These are phyloP conservation scores for Halenospora varia DNA, from an alignment of 495 filamentous ascomycete genomes.

Conservation along the genomic window DNA sequence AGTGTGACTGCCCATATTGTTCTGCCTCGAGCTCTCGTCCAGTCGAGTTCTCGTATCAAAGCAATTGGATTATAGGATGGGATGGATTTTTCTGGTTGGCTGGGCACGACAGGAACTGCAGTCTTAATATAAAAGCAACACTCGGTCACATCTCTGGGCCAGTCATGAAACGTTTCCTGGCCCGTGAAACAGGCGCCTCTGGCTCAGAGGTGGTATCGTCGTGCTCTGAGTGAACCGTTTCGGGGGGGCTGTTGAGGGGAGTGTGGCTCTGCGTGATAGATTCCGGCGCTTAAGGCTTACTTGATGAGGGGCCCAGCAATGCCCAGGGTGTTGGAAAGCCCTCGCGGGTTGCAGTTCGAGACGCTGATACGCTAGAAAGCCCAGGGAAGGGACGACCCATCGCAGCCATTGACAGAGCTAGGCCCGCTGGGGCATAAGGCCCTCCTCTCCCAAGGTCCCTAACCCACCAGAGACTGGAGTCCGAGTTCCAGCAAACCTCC, in stretches of 20 bases:
- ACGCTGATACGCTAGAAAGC: too few species aligned
- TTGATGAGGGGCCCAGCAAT: not conserved
- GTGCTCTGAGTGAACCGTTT: not conserved
- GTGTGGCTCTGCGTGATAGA: not conserved
- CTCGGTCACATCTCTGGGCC: slow-evolving; percentile 15
- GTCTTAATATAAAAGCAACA: slow-evolving; percentile 7
- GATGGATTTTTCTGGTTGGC: not conserved
- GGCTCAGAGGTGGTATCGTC: not conserved
- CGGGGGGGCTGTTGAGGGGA: not conserved
- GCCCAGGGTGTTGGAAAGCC: too few species aligned
- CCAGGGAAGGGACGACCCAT: too few species aligned
- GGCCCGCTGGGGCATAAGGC: not conserved
- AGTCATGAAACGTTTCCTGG: slow-evolving; percentile 16
- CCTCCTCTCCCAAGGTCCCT: not conserved
- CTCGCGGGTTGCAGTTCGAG: too few species aligned
- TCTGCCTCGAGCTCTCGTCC: too few species aligned
- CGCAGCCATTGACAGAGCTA: too few species aligned
- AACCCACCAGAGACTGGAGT: not conserved
- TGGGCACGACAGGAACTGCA: not conserved
- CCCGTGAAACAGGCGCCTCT: slow-evolving; percentile 23
- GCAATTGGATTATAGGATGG: not conserved
- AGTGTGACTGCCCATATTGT: too few species aligned
- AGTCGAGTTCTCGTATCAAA: too few species aligned
- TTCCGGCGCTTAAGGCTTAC: not conserved
- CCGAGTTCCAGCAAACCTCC: slow-evolving; percentile 6